A percentile compares a stretch with the other conserved stretches of the same genome.
These are phyloP conservation scores for Tephrocybe rancida DNA, from an alignment of 768 basidiomycete species.

Conservation along the genomic window DNA sequence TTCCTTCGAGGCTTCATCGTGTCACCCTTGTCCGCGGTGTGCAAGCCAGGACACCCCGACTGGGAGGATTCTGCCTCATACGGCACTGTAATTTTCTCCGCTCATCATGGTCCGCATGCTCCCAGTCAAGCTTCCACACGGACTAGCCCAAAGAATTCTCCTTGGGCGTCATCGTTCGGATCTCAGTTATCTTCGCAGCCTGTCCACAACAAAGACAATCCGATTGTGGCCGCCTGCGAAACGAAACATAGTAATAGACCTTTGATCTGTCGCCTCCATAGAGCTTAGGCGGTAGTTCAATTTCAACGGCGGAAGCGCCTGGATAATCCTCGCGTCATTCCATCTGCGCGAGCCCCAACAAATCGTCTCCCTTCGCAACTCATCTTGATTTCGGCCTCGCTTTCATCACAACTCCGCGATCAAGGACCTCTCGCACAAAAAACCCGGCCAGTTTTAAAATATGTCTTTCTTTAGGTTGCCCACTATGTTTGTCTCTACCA, in stretches of 20 bases:
- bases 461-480: neutral
- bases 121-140: neutral
- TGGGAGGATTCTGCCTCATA: constrained; percentile 6
- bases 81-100: neutral
- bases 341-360: neutral
- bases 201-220: neutral
- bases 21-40: constrained; percentile 6
- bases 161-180: constrained; percentile 3
- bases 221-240: neutral
- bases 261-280: neutral
- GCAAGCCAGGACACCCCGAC: neutral
- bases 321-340: constrained; percentile 7
- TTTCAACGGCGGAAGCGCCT: neutral
- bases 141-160: neutral
- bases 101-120: constrained; percentile 8
- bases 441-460: neutral
- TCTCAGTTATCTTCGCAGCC: neutral
- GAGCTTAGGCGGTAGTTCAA: neutral
- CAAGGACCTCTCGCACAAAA: neutral
- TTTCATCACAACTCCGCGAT: constrained; percentile 6
- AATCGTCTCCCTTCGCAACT: neutral
- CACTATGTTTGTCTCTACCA: neutral
- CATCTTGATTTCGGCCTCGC: constrained; percentile 6
- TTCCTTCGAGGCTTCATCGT: neutral
- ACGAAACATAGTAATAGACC: neutral